phyloP scores from a whole-genome alignment of 2,329 filamentous ascomycete species.

The Diplodia mutila region DNA sequence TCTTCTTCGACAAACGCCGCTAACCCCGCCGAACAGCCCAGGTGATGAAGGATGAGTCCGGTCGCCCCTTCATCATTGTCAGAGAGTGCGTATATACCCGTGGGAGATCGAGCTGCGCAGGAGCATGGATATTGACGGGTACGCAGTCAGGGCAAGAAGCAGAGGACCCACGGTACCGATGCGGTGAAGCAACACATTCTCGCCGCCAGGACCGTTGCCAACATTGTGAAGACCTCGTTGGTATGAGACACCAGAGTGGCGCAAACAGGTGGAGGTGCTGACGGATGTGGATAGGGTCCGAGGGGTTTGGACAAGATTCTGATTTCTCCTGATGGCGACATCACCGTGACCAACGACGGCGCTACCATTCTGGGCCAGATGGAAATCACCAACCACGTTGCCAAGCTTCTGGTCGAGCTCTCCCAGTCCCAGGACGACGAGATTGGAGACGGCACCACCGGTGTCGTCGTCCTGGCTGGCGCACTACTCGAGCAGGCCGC shows the following conservation, averaged over 20 bases:
- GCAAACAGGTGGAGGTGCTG: not conserved
- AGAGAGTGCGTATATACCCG: constrained; percentile 73
- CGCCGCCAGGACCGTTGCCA: constrained; percentile 91
- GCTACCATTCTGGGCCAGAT: constrained; percentile 96
- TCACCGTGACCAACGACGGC: constrained; percentile 98
- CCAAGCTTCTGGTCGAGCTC: constrained; percentile 93
- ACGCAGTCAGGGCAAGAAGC: constrained; percentile 90
- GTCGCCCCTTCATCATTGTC: constrained; percentile 96
- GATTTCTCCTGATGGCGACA: constrained; percentile 97
- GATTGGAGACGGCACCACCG: constrained; percentile 97
- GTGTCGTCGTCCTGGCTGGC: constrained; percentile 93
- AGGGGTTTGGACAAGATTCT: constrained; percentile 98
- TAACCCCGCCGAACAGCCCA: constrained; percentile 53
- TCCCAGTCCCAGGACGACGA: constrained; percentile 99
- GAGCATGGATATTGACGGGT: constrained; percentile 36
- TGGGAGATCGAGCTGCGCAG: not conserved
- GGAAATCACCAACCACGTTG: constrained; percentile 98
- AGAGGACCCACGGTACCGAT: constrained; percentile 93
- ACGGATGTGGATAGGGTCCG: constrained; percentile 63
- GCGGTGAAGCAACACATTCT: constrained; percentile 98
- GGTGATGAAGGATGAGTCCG: constrained; percentile 96
- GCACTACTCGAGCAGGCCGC: constrained; percentile 95
- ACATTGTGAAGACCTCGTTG: constrained; percentile 95
- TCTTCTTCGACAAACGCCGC: not conserved
- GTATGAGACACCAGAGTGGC: constrained; percentile 44